These are phyloP conservation scores for Colletotrichum limetticola DNA, from an alignment of 2,329 filamentous ascomycete genomes.

Conservation along the genomic window DNA sequence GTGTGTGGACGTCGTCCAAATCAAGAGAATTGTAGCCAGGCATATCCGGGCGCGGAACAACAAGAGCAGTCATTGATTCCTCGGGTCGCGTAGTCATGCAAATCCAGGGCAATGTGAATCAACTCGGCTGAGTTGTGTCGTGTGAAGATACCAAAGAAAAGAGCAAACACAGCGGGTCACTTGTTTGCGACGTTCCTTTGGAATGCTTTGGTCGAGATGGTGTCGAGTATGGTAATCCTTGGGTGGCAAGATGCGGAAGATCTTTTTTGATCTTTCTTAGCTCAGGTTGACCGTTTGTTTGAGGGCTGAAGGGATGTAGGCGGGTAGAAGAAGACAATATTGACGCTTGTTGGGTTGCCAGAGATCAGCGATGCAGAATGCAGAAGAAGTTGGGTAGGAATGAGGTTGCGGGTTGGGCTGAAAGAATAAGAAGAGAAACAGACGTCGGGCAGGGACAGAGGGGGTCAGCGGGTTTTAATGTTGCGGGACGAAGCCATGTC, in stretches of 20 bases:
- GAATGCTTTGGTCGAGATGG: constrained; percentile 16
- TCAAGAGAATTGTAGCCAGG: constrained; percentile 65
- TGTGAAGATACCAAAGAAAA: constrained; percentile 16
- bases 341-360: constrained; percentile 31
- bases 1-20: constrained; percentile 69
- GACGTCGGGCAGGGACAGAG: constrained; percentile 50
- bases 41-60: constrained; percentile 62
- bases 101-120: constrained; percentile 28
- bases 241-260: constrained; percentile 34
- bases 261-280: constrained; percentile 33
- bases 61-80: constrained; percentile 62
- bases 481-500: constrained; percentile 33
- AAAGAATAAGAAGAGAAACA: constrained; percentile 45
- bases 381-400: constrained; percentile 40
- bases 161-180: constrained; percentile 15
- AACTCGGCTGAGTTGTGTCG: constrained; percentile 35
- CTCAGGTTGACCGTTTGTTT: constrained; percentile 5
- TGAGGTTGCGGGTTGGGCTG: constrained; percentile 45
- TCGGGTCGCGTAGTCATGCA: constrained; percentile 43
- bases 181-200: constrained; percentile 28
- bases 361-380: constrained; percentile 37
- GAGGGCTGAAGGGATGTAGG: constrained; percentile 33
- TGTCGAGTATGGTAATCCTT: constrained; percentile 35
- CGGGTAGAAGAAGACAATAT: constrained; percentile 33
- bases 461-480: constrained; percentile 53